Conservation (phyloP, 257 asterid genomes). For the Prunella vulgaris region DNA sequence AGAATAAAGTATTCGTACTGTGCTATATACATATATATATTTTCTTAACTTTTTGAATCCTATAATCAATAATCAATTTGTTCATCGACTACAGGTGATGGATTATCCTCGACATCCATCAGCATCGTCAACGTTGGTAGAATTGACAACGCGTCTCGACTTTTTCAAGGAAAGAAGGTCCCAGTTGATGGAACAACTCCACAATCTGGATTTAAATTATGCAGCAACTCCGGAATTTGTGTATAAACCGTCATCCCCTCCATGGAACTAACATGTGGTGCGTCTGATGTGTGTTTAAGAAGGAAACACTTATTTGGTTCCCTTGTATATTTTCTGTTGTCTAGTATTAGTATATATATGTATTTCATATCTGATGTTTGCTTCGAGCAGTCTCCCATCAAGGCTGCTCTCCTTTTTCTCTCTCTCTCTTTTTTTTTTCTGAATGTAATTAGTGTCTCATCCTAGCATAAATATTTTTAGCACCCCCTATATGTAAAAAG, state of each 20-base stretch:
- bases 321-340: constrained; percentile 30
- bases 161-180: constrained; percentile 96
- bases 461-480: not conserved
- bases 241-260: constrained; percentile 75
- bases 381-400: constrained; percentile 5
- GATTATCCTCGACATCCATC: constrained; percentile 65
- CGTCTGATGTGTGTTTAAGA: constrained; percentile 14
- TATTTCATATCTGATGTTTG: constrained; percentile 16
- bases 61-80: not conserved
- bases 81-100: constrained; percentile 40
- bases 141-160: constrained; percentile 86
- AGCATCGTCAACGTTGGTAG: constrained; percentile 82
- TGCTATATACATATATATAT: not conserved
- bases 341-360: constrained; percentile 25
- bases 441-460: constrained; percentile 31
- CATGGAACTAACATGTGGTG: constrained; percentile 55
- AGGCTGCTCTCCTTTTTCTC: not conserved
- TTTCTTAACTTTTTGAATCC: not conserved
- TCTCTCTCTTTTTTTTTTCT: not conserved
- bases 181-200: constrained; percentile 96
- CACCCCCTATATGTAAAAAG: not conserved
- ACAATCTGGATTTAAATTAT: constrained; percentile 71
- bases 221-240: constrained; percentile 59
- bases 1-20: not conserved
- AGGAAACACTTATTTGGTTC: not conserved